Evolutionary conservation across 1,284 basidiomycete genomes (phyloP).

Genomic region (Neotropicomus parvogracilis): DNA sequence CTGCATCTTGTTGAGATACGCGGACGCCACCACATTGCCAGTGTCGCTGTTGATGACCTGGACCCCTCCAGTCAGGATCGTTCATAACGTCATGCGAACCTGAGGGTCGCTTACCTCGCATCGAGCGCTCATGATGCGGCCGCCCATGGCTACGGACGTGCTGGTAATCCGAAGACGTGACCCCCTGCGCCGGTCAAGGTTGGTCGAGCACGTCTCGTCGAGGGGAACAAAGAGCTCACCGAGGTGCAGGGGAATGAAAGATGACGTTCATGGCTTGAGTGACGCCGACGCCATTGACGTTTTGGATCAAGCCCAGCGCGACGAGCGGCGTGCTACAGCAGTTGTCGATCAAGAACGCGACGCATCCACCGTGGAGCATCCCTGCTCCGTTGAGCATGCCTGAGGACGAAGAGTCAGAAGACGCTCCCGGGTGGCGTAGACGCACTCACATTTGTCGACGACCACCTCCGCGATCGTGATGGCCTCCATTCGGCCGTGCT

Average conservation of each 20-base stretch:
- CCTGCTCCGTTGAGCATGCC: conserved; percentile 72
- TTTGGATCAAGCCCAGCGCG: conserved; percentile 54
- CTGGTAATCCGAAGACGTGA: conserved; percentile 54
- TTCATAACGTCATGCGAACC: conserved; percentile 23
- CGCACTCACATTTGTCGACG: conserved; percentile 51
- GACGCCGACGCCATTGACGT: conserved; percentile 67
- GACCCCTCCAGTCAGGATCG: conserved; percentile 6
- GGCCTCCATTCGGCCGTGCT: conserved; percentile 50
- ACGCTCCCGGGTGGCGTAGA: neutral
- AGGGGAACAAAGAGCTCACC: conserved; percentile 38
- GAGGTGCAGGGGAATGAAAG: conserved; percentile 62
- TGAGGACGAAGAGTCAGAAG: conserved; percentile 6
- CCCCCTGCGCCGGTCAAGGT: conserved; percentile 40
- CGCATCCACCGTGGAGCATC: conserved; percentile 67
- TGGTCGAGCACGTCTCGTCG: conserved; percentile 3
- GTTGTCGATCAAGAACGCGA: conserved; percentile 70
- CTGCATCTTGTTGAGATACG: conserved; percentile 67
- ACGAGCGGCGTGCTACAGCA: conserved; percentile 65
- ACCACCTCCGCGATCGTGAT: conserved; percentile 56
- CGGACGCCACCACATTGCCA: conserved; percentile 57
- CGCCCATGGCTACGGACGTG: conserved; percentile 62
- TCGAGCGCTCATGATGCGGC: conserved; percentile 61
- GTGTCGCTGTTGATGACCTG: conserved; percentile 56
- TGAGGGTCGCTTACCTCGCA: conserved; percentile 48
- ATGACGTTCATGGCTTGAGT: conserved; percentile 65